These are phyloP conservation scores for Brassica incana DNA, from an alignment of 345 rosid genomes.

Conservation along the genomic window DNA sequence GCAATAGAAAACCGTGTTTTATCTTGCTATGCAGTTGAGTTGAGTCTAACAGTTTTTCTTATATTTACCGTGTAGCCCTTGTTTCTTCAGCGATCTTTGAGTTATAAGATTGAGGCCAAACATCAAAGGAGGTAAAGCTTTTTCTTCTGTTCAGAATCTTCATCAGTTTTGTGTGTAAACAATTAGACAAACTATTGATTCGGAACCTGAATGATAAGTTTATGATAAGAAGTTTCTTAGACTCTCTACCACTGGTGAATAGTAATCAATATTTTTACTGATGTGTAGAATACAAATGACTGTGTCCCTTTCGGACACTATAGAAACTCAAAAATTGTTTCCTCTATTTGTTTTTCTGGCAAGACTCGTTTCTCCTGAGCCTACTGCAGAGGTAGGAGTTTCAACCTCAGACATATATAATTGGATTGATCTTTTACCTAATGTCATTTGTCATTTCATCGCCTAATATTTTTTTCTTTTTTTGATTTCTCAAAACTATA, in stretches of 20 bases:
- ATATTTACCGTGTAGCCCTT: conserved; percentile 54
- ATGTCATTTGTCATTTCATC: conserved; percentile 14
- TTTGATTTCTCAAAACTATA: conserved; percentile 45
- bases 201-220: neutral
- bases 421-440: conserved; percentile 4
- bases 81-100: conserved; percentile 84
- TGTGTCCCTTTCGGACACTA: conserved; percentile 53
- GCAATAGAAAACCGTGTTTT: neutral
- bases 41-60: conserved; percentile 2
- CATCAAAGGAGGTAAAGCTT: conserved; percentile 62
- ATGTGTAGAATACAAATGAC: conserved; percentile 73
- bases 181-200: neutral
- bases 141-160: neutral
- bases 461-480: conserved; percentile 34
- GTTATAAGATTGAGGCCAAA: conserved; percentile 80
- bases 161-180: neutral
- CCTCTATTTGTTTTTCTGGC: conserved; percentile 81
- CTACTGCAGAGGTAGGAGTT: conserved; percentile 59
- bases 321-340: conserved; percentile 52
- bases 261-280: conserved; percentile 9
- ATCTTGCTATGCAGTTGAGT: neutral
- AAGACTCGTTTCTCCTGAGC: conserved; percentile 60
- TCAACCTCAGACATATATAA: neutral
- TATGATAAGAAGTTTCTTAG: neutral
- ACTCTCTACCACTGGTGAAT: neutral